Conservation (phyloP, 805 yeast species). For the Scheffersomyces amazonensis region DNA sequence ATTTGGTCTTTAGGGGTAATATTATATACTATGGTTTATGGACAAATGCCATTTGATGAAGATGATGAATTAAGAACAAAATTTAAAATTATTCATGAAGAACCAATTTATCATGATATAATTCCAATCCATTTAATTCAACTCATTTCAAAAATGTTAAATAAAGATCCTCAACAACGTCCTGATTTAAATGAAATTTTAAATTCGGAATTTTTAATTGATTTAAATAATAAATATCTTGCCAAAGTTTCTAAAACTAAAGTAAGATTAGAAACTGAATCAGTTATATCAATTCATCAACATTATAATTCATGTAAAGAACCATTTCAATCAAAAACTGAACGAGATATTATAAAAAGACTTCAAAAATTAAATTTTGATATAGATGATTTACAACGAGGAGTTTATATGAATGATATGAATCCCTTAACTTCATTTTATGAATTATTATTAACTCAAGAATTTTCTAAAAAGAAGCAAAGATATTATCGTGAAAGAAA, state of each 20-base stretch:
- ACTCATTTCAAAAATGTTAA: constrained; percentile 53
- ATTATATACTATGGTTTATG: constrained; percentile 77
- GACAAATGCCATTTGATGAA: constrained; percentile 89
- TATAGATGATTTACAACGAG: constrained; percentile 53
- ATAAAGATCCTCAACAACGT: constrained; percentile 64
- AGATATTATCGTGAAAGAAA: constrained; percentile 28
- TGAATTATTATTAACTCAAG: constrained; percentile 61
- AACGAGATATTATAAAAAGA: constrained; percentile 57
- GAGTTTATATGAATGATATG: constrained; percentile 57
- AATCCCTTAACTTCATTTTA: constrained; percentile 76
- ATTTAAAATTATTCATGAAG: constrained; percentile 56
- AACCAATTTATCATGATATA: constrained; percentile 54
- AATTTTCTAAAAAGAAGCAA: constrained; percentile 32
- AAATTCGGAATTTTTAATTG: constrained; percentile 33
- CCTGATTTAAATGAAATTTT: constrained; percentile 45
- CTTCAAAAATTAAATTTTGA: constrained; percentile 64
- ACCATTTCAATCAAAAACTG: constrained; percentile 60
- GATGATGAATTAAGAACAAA: constrained; percentile 68
- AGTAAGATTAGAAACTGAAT: constrained; percentile 24
- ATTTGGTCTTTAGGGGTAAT: constrained; percentile 93
- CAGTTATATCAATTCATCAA: constrained; percentile 37
- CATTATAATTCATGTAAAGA: constrained; percentile 26
- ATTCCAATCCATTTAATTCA: constrained; percentile 49
- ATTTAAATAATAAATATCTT: constrained; percentile 25
- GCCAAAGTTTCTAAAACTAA: constrained; percentile 13